Evolutionary conservation across 2,329 filamentous ascomycete genomes (phyloP).

Genomic region (Venturia aucupariae): DNA sequence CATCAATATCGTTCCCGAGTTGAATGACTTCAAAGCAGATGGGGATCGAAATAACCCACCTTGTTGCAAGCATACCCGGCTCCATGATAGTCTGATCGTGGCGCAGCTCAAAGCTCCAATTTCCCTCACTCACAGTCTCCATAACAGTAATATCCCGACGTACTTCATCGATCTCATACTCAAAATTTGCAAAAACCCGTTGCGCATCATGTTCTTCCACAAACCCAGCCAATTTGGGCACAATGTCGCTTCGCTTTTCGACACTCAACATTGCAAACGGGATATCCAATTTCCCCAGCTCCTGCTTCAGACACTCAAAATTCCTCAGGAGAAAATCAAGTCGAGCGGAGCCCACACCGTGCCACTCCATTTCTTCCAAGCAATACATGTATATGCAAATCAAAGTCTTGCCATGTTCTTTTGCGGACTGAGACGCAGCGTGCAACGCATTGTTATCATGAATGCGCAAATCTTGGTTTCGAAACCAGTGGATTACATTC

Average conservation of each 20-base stretch:
- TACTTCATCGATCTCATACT: slow-evolving; percentile 39
- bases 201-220: slow-evolving; percentile 35
- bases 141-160: slow-evolving; percentile 37
- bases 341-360: slow-evolving; percentile 40
- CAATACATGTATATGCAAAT: slow-evolving; percentile 39
- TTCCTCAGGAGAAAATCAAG: slow-evolving; percentile 41
- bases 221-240: slow-evolving; percentile 34
- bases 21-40: too few relatives aligned
- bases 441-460: slow-evolving; percentile 42
- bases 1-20: too few relatives aligned
- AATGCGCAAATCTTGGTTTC: slow-evolving; percentile 40
- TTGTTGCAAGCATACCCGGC: slow-evolving; percentile 34
- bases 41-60: too few relatives aligned
- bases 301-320: slow-evolving; percentile 35
- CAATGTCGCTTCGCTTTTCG: slow-evolving; percentile 34
- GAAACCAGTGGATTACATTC: slow-evolving; percentile 41
- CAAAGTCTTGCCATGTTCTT: slow-evolving; percentile 33
- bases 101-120: slow-evolving; percentile 33
- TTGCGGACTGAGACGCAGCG: slow-evolving; percentile 37
- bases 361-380: slow-evolving; percentile 40
- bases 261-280: slow-evolving; percentile 38
- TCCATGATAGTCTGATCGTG: slow-evolving; percentile 43
- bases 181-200: slow-evolving; percentile 40
- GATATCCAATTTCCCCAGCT: slow-evolving; percentile 39
- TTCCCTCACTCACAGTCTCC: slow-evolving; percentile 25